These are phyloP conservation scores for Bipolaris oryzae DNA, from an alignment of 2,329 filamentous ascomycete species.

Conservation along the genomic window DNA sequence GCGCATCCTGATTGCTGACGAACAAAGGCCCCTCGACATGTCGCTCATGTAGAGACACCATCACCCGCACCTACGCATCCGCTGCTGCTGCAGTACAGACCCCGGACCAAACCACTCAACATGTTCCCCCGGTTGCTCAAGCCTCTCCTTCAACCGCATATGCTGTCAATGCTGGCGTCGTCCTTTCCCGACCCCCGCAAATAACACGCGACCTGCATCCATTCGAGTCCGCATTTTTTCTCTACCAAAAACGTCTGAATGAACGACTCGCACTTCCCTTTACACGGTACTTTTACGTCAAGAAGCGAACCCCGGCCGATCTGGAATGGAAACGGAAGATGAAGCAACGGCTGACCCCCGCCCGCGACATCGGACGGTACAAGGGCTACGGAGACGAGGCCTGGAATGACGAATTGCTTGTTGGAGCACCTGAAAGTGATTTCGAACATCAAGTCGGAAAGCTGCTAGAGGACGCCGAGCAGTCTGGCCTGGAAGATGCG, in stretches of 20 bases:
- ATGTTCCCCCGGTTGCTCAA: slow-evolving; percentile 44
- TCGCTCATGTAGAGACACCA: slow-evolving; percentile 52
- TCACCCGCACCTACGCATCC: slow-evolving; percentile 46
- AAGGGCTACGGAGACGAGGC: slow-evolving; percentile 72
- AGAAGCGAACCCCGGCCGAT: slow-evolving; percentile 81
- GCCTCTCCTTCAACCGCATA: slow-evolving; percentile 53
- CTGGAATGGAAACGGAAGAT: slow-evolving; percentile 91
- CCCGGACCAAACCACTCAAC: slow-evolving; percentile 33
- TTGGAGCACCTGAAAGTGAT: slow-evolving; percentile 71
- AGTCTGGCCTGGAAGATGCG: slow-evolving; percentile 53
- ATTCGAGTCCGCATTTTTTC: slow-evolving; percentile 92
- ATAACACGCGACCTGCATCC: slow-evolving; percentile 82
- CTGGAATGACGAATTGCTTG: slow-evolving; percentile 90
- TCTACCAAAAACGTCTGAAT: slow-evolving; percentile 96
- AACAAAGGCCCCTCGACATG: slow-evolving; percentile 52
- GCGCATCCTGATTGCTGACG: slow-evolving; percentile 27
- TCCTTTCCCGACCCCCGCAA: slow-evolving; percentile 86
- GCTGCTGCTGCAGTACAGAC: slow-evolving; percentile 47
- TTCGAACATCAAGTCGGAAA: slow-evolving; percentile 69
- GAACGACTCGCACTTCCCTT: slow-evolving; percentile 89
- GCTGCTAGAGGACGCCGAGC: slow-evolving; percentile 75
- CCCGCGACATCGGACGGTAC: slow-evolving; percentile 85
- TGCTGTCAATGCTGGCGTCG: slow-evolving; percentile 66
- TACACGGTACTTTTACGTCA: slow-evolving; percentile 92
- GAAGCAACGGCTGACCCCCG: slow-evolving; percentile 74